phyloP scores from a whole-genome alignment of 208 protist species.

The Wallacemonas sp. region DNA sequence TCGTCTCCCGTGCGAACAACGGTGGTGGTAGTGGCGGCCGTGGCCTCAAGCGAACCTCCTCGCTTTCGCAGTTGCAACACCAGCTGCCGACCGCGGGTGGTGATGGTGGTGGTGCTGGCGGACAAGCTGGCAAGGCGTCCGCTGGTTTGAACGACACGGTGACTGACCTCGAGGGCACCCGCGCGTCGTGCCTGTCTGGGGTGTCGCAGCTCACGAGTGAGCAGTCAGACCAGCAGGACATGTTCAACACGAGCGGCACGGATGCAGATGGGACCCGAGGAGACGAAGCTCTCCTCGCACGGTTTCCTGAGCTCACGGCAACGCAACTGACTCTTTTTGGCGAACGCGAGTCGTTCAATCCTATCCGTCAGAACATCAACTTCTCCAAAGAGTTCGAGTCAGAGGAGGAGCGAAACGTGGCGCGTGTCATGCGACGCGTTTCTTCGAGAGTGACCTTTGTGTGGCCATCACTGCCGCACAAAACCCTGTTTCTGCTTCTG shows the following conservation, averaged over 20 bases:
- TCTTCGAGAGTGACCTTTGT: conserved; percentile 17
- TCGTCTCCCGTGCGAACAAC: conserved; percentile 24
- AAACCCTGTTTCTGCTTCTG: conserved; percentile 22
- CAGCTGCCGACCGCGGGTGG: not conserved
- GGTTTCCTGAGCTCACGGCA: conserved; percentile 26
- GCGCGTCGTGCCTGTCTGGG: not conserved
- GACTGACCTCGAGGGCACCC: not conserved
- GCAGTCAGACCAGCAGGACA: not conserved
- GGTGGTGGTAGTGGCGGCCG: conserved; percentile 3
- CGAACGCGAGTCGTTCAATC: conserved; percentile 25
- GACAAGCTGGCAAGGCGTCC: not conserved
- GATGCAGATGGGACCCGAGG: not conserved
- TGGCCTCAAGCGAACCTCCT: not conserved
- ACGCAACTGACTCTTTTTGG: conserved; percentile 41
- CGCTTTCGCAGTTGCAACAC: not conserved
- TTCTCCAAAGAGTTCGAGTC: conserved; percentile 11
- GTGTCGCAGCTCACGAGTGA: not conserved
- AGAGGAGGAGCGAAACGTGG: conserved; percentile 10
- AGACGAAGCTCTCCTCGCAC: not conserved
- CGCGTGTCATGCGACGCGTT: not conserved
- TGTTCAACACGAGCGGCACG: not conserved
- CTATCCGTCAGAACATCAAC: conserved; percentile 17
- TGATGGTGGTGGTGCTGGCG: not conserved
- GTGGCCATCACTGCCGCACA: conserved; percentile 30
- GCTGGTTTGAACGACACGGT: conserved; percentile 2